A percentile compares a stretch with the other conserved stretches of the same genome.
Evolutionary conservation across 2,329 filamentous ascomycete genomes (phyloP).

Genomic region (Xylariaceae sp.): DNA sequence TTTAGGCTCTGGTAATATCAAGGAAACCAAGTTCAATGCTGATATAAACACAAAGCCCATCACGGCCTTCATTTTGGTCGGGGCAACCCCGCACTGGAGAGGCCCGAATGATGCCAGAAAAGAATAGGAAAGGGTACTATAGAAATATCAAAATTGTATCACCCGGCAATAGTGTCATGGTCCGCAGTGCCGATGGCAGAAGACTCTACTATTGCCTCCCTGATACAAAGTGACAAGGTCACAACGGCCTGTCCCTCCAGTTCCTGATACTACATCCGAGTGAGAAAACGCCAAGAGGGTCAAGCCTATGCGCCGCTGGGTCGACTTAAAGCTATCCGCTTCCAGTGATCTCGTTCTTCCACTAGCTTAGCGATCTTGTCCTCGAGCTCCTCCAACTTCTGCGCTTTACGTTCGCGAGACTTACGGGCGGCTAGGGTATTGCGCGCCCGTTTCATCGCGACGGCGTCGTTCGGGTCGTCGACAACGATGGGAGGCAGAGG

Average conservation of each 20-base stretch:
- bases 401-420: slow-evolving; percentile 80
- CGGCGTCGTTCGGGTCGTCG: slow-evolving; percentile 65
- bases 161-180: slow-evolving; percentile 25
- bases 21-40: not conserved
- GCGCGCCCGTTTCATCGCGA: slow-evolving; percentile 88
- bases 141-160: slow-evolving; percentile 21
- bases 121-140: slow-evolving; percentile 24
- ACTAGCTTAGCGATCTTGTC: slow-evolving; percentile 66
- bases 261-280: slow-evolving; percentile 29
- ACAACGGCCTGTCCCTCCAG: slow-evolving; percentile 33
- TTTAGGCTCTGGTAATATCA: not conserved
- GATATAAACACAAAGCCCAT: not conserved
- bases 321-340: slow-evolving; percentile 48
- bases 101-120: not conserved
- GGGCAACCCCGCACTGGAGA: not conserved
- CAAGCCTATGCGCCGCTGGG: slow-evolving; percentile 22
- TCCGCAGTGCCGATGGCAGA: slow-evolving; percentile 26
- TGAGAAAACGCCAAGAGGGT: slow-evolving; percentile 26
- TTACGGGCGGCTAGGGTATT: slow-evolving; percentile 93
- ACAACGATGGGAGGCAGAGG: slow-evolving; percentile 74
- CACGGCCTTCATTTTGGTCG: not conserved
- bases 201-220: slow-evolving; percentile 29
- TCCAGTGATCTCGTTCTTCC: slow-evolving; percentile 63
- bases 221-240: slow-evolving; percentile 25
- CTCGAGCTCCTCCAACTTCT: slow-evolving; percentile 71